Base-by-base conservation (phyloP, 306 rosid genomes). In the cucumber (Cucumis sativus) region DNA sequence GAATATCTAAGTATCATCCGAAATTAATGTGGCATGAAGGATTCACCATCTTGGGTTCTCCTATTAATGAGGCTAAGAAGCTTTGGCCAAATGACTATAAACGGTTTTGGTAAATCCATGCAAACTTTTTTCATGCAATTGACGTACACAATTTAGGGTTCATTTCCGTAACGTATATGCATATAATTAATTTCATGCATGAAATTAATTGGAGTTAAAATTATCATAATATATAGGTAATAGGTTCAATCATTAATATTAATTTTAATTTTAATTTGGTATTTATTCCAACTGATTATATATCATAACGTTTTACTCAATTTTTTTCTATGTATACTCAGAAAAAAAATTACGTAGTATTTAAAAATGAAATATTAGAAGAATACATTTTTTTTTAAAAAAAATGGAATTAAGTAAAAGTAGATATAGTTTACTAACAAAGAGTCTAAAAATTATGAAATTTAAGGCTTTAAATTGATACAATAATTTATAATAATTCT, bases 1-100 rank as follows among this genome's bases (percentile, higher is more conserved):
- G 55, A 41, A 82, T 85, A 55, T 58, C 89, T 0, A 4, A 20
- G 20, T 77, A 79, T 77, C 74, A 73, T 57, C 15, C 78, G 4
- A 87, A 85, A 81, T 47, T 51, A 0, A 57, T 88, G 84, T 88
- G 90, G 90, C 77, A 86, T 25, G 91, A 91, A 82, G 84, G 84
- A 2, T 86, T 85, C 84, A 25, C 86, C 2, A 72, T 87, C 21
- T 20, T 71, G 13, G 89, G 85, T 9, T 83, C 90, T 23, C 86
- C 85, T 3, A 5, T 11, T 18, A 82, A 87, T 39, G 83, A 88
- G 66, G 85, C 82, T 30, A 14, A 81, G 56, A 75, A 82, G 39
- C 89, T 91, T 37, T 91, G 96, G 91, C 89, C 90, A 8, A 68
- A 76, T 33, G 79, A 81, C 56, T 79, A 52, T 55, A 16, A 65